Evolutionary conservation across 2,329 filamentous ascomycete species (phyloP).

Genomic region (Pezicula rhizophila): DNA sequence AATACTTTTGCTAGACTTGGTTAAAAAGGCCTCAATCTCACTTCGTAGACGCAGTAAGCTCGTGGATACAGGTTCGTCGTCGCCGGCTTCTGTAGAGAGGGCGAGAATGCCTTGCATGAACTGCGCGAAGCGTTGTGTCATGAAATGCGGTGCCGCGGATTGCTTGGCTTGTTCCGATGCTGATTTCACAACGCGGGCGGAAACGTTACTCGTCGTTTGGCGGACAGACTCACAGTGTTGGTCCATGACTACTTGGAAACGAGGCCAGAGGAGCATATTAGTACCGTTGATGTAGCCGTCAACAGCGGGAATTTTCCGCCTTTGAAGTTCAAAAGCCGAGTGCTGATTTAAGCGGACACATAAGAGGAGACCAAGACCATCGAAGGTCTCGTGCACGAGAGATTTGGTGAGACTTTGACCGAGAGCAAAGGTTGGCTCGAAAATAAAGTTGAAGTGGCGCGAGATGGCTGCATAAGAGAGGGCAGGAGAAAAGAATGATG

Average conservation of each 20-base stretch:
- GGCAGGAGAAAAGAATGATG: constrained; percentile 78
- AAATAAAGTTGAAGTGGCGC: constrained; percentile 79
- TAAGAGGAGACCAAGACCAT: constrained; percentile 82
- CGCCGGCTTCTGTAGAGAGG: constrained; percentile 82
- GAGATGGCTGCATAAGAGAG: constrained; percentile 72
- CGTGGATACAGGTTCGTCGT: constrained; percentile 85
- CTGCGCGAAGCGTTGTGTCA: constrained; percentile 94
- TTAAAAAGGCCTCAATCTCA: constrained; percentile 80
- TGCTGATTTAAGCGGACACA: constrained; percentile 91
- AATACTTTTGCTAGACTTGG: constrained; percentile 68
- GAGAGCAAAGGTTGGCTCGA: constrained; percentile 81
- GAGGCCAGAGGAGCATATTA: constrained; percentile 93
- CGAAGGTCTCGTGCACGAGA: constrained; percentile 70
- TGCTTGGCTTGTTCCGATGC: constrained; percentile 51
- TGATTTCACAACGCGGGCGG: constrained; percentile 33
- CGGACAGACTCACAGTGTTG: constrained; percentile 84
- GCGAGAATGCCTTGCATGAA: constrained; percentile 78
- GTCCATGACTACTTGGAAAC: constrained; percentile 91
- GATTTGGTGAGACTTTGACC: constrained; percentile 71
- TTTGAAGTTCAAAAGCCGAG: constrained; percentile 87
- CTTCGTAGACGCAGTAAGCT: constrained; percentile 70
- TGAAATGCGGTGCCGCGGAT: constrained; percentile 79
- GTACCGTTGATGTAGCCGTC: constrained; percentile 92
- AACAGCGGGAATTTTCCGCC: constrained; percentile 80
- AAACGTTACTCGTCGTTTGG: constrained; percentile 47